Evolutionary conservation across 164 flowering plant genomes (phyloP), one percentile per base, ranked within the genome.

Genomic region (Nymphaea thermarum): DNA sequence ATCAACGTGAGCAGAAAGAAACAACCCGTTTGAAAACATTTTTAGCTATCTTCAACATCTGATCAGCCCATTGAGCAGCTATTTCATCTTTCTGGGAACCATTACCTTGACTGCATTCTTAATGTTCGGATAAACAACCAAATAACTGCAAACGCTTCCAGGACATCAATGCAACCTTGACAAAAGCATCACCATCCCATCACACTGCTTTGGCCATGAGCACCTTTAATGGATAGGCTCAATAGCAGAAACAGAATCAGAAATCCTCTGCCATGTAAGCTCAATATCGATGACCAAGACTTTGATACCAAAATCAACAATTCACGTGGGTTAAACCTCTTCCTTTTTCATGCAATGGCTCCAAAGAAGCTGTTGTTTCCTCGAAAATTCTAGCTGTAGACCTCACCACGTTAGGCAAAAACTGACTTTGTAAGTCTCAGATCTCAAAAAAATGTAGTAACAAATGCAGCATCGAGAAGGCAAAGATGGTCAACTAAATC

Each of bases 391-490:
- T 76, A 67, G 77, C 43, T 55, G 91, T 64, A 17, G 87, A 76
- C 17, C 78, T 73, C 68, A 94, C 74, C 14, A 94, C 69, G 64
- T 86, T 79, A 17, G 79, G 66, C 2, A 80, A 60, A 86, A 73
- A 67, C 71, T 88, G 70, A 8, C 83, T 61, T 53, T 83, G 67
- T 16, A 67, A 63, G 63, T 70, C 62, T n/a, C 66, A 73, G 18
- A 66, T 51, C 45, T 82, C 80, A 80, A 94, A 72, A 75, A 97
- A 91, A 55, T 87, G 88, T 61, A 72, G 81, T 65, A 91, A 85
- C 68, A 94, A 62, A 67, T 75, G 97, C 98, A 94, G 72, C 96
- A 85, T 72, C 88, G 83, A 44, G 70, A 61, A 69, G 88, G 96
- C 77, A 86, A 79, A 72, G 81, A 82, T 41, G 85, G 72, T 53